Conservation (phyloP, 176 grass and related monocot genomes). For the Oryza longistaminata region DNA sequence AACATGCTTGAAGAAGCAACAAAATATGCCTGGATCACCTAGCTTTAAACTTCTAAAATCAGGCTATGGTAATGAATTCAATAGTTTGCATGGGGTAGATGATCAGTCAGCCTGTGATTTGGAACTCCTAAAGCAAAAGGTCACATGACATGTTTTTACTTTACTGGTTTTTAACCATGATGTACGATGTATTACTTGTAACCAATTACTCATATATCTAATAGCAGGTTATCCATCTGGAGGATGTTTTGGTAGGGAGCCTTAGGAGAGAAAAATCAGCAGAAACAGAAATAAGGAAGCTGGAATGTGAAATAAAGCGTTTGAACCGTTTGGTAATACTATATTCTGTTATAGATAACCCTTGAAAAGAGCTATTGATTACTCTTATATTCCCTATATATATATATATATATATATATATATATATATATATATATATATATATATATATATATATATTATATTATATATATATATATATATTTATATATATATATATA, state of each 20-base stretch:
- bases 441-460: neutral
- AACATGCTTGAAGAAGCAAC: constrained; percentile 64
- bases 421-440: too few relatives aligned
- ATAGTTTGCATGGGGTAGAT: constrained; percentile 43
- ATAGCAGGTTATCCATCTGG: constrained; percentile 66
- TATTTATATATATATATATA: neutral
- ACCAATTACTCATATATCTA: constrained; percentile 18
- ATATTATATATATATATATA: neutral
- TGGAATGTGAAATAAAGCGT: constrained; percentile 82
- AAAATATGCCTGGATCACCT: constrained; percentile 42
- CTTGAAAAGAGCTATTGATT: neutral
- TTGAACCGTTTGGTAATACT: constrained; percentile 72
- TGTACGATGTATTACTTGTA: neutral
- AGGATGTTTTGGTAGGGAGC: constrained; percentile 71
- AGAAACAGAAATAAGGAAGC: constrained; percentile 59
- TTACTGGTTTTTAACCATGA: constrained; percentile 24
- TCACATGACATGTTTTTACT: constrained; percentile 27
- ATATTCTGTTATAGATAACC: constrained; percentile 1
- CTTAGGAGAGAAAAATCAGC: constrained; percentile 83
- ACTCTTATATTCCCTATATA: constrained; percentile 7
- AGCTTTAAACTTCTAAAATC: constrained; percentile 52
- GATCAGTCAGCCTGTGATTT: constrained; percentile 44
- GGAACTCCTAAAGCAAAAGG: constrained; percentile 66
- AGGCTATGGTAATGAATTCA: constrained; percentile 41
- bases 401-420: neutral